These are phyloP conservation scores for Candida gorgasii DNA, from an alignment of 805 yeast species.

Conservation along the genomic window DNA sequence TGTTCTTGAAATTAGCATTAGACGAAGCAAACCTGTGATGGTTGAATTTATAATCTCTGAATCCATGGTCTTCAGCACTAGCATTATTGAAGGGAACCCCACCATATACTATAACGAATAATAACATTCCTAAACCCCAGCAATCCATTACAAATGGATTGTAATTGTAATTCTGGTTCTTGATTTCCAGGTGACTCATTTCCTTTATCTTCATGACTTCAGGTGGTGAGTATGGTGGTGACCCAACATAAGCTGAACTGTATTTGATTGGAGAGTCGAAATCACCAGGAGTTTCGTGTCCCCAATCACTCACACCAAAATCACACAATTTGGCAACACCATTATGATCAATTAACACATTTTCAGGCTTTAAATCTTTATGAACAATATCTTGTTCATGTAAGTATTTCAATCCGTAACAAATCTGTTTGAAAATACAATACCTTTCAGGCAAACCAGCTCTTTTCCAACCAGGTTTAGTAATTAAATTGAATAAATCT, in stretches of 20 bases:
- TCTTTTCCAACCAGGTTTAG: slow-evolving; percentile 60
- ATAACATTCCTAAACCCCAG: slow-evolving; percentile 72
- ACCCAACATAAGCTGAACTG: slow-evolving; percentile 61
- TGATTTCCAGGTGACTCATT: slow-evolving; percentile 27
- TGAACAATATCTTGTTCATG: slow-evolving; percentile 71
- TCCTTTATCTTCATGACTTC: slow-evolving; percentile 61
- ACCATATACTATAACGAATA: slow-evolving; percentile 59
- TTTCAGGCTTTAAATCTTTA: slow-evolving; percentile 75
- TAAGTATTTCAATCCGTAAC: slow-evolving; percentile 58
- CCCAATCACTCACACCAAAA: slow-evolving; percentile 73
- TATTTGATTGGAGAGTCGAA: slow-evolving; percentile 39
- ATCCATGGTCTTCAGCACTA: slow-evolving; percentile 46
- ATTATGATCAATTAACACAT: slow-evolving; percentile 55
- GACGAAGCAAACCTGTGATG: slow-evolving; percentile 42
- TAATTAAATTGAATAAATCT: slow-evolving; percentile 59
- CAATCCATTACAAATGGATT: slow-evolving; percentile 69
- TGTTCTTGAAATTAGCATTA: slow-evolving; percentile 51
- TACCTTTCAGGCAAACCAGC: slow-evolving; percentile 51
- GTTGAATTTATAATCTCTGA: slow-evolving; percentile 54
- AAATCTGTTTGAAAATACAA: slow-evolving; percentile 70
- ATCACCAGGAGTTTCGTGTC: slow-evolving; percentile 55
- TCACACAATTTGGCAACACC: slow-evolving; percentile 72
- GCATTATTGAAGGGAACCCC: slow-evolving; percentile 63
- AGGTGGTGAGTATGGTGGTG: slow-evolving; percentile 81
- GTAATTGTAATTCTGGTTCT: slow-evolving; percentile 42